Percentiles rank a stretch among this genome's conserved stretches.
Conservation (phyloP, 805 yeast genomes). For the Ogataea nakhonphanomensis region DNA sequence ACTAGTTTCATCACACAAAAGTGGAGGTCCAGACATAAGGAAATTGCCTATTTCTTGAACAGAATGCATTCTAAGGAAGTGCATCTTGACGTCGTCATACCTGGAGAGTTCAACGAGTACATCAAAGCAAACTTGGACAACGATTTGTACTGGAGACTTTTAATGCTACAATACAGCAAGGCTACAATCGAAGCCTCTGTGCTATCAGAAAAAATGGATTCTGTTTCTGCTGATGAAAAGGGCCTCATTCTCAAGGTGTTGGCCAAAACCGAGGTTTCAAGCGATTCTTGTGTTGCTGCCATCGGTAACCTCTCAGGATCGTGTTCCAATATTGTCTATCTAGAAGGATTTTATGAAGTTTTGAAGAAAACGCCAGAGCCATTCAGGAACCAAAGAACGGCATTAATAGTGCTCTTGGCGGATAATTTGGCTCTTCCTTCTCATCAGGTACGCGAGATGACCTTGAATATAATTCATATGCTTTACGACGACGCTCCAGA, state of each 20-base stretch:
- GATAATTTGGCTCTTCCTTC: conserved; percentile 47
- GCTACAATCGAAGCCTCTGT: conserved; percentile 24
- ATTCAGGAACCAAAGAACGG: conserved; percentile 35
- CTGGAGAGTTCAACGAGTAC: conserved; percentile 31
- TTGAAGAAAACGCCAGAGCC: conserved; percentile 34
- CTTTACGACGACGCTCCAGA: conserved; percentile 34
- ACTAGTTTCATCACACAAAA: conserved; percentile 45
- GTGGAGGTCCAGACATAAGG: conserved; percentile 37
- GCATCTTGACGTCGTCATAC: conserved; percentile 26
- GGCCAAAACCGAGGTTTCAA: conserved; percentile 22
- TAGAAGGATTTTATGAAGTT: conserved; percentile 20
- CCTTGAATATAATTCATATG: conserved; percentile 42
- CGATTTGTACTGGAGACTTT: conserved; percentile 51
- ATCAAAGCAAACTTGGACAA: conserved; percentile 27
- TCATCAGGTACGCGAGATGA: conserved; percentile 44
- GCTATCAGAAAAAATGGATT: conserved; percentile 15
- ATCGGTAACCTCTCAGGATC: not conserved
- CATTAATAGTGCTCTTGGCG: conserved; percentile 24
- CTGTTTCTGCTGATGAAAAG: conserved; percentile 34
- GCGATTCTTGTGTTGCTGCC: conserved; percentile 3
- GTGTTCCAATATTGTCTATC: conserved; percentile 15
- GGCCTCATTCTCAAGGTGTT: conserved; percentile 40
- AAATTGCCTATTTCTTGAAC: conserved; percentile 42
- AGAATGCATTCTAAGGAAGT: conserved; percentile 32
- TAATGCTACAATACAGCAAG: conserved; percentile 38